Evolutionary conservation across 306 rosid species (phyloP), one percentile per base, ranked within the genome.

Genomic region (Echinosophora koreensis): DNA sequence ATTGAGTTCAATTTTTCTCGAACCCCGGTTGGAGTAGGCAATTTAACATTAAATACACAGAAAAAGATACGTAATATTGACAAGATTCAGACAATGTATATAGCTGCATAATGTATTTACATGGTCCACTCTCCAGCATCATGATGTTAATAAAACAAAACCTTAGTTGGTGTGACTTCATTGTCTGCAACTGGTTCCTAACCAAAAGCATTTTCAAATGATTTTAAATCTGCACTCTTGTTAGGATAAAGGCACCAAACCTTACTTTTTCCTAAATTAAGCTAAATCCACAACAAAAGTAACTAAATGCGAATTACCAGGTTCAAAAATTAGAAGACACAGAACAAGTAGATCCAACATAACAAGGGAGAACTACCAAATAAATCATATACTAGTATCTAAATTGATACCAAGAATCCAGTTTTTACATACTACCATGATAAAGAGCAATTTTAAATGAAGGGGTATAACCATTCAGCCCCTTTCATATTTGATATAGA

Each of bases 211-310:
- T 84, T 86, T 81, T 85, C 82, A 88, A 92, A 93, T 41, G 97
- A 86, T 66, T 85, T 80, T 59, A 86, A 65, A 13, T 46, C 58
- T 18, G 86, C 87, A 52, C 69, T 87, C 79, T 88, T 94, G 87
- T 94, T 94, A 59, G 98, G 98, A 87, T 94, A 94, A 66, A 94
- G 98, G 87, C 97, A 94, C 89, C 95, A 88, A 66, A 92, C 92
- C 13, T 86, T 92, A 63, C 74, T 68, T 82, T 88, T 89, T 56
- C 97, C 98, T 92, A 89, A 66, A 84, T 42, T 50, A 70, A 73
- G 17, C 5, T 42, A 71, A 77, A 73, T 35, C 12, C 44, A 76
- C 22, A 30, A 42, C 62, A 55, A 71, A 76, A 71, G 79, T 3
- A 74, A 73, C 6, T 66, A 47, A 66, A 59, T 12, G 15, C 15